These are phyloP conservation scores for Paramarasmius palmivorus DNA, from an alignment of 1,284 basidiomycete species.

Conservation along the genomic window DNA sequence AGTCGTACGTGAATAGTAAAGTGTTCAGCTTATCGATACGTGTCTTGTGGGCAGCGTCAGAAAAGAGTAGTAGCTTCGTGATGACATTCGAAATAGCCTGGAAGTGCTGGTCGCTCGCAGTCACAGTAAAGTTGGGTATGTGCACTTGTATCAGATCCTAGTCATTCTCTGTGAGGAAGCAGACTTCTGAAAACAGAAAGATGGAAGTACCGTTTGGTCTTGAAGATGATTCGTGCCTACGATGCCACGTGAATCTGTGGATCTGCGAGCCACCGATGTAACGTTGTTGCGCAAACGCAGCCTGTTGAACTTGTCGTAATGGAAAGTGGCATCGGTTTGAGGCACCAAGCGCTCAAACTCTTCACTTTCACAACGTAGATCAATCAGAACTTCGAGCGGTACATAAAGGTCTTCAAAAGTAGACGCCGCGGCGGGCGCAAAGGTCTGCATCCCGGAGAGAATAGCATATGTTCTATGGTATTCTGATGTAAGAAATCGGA, in stretches of 20 bases:
- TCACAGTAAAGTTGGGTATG: conserved; percentile 87
- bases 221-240: conserved; percentile 67
- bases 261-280: conserved; percentile 41
- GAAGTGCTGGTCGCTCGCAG: conserved; percentile 87
- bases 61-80: conserved; percentile 86
- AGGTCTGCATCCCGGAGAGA: conserved; percentile 84
- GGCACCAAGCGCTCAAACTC: conserved; percentile 90
- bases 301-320: conserved; percentile 95
- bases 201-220: conserved; percentile 69
- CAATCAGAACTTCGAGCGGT: conserved; percentile 88
- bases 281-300: conserved; percentile 79
- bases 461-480: conserved; percentile 78
- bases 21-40: conserved; percentile 81
- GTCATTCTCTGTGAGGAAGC: neutral
- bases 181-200: neutral
- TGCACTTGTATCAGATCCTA: conserved; percentile 83
- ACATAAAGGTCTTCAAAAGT: conserved; percentile 53
- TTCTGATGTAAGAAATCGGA: too few species aligned
- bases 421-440: conserved; percentile 65
- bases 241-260: conserved; percentile 27
- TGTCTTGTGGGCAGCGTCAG: conserved; percentile 82
- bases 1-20: conserved; percentile 89
- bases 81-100: conserved; percentile 87
- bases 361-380: conserved; percentile 78
- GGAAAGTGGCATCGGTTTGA: conserved; percentile 84